Conservation (phyloP, 1,284 basidiomycete species). For the Acaromyces ingoldii region DNA sequence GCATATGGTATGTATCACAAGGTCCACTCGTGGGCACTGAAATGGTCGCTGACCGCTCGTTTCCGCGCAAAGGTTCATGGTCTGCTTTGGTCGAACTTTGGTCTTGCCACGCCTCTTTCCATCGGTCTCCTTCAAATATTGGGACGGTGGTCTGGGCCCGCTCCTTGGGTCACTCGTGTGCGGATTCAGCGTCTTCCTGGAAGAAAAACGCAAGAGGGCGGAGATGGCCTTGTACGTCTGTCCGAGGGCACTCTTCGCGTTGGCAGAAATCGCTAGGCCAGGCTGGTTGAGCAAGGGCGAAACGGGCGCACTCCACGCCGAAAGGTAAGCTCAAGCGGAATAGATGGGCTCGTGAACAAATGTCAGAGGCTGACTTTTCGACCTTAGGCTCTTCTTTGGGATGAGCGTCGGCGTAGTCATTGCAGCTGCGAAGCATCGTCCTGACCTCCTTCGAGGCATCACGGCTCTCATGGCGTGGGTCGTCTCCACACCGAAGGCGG, state of each 20-base stretch:
- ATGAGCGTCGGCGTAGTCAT: conserved; percentile 28
- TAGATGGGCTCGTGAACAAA: not conserved
- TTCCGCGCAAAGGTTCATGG: conserved; percentile 24
- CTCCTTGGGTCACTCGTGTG: conserved; percentile 23
- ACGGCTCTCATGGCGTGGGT: conserved; percentile 37
- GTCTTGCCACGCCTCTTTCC: conserved; percentile 33
- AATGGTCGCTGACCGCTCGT: not conserved
- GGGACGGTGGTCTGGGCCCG: conserved; percentile 24
- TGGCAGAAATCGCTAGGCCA: conserved; percentile 29
- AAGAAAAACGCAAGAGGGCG: conserved; percentile 50
- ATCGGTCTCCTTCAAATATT: conserved; percentile 15
- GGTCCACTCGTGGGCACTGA: not conserved
- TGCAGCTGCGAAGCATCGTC: conserved; percentile 27
- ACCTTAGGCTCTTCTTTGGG: conserved; percentile 22
- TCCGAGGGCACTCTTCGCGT: conserved; percentile 50
- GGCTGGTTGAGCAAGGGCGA: conserved; percentile 34
- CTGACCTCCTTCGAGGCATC: conserved; percentile 35
- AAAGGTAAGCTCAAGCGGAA: conserved; percentile 13
- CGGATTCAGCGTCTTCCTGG: conserved; percentile 48
- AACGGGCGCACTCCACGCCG: conserved; percentile 27
- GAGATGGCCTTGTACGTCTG: conserved; percentile 54
- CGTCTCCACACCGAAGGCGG: no score
- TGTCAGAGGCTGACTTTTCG: not conserved
- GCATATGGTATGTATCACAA: conserved; percentile 38
- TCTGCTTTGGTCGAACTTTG: conserved; percentile 28